These are phyloP conservation scores for Penicillium sp. DNA, from an alignment of 2,329 filamentous ascomycete genomes.

Conservation along the genomic window DNA sequence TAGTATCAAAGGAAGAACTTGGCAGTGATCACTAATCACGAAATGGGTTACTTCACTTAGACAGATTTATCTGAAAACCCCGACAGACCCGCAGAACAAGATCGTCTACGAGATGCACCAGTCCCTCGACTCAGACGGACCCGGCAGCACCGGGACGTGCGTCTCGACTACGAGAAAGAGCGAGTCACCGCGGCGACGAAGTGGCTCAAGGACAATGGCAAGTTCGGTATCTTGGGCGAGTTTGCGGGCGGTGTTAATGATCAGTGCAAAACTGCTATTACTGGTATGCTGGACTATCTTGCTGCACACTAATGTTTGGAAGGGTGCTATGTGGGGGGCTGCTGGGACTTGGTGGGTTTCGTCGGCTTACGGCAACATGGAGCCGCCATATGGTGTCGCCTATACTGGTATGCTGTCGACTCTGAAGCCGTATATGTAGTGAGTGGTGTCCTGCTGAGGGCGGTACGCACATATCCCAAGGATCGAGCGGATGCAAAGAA, in stretches of 20 bases:
- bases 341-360: conserved; percentile 56
- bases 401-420: conserved; percentile 40
- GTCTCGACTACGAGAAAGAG: conserved; percentile 54
- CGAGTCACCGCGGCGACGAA: conserved; percentile 50
- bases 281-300: conserved; percentile 54
- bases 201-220: conserved; percentile 58
- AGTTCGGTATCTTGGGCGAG: conserved; percentile 57
- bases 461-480: background rate
- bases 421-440: conserved; percentile 26
- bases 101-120: conserved; percentile 65
- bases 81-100: conserved; percentile 57
- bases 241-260: conserved; percentile 56
- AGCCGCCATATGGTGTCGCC: conserved; percentile 50
- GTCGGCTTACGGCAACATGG: conserved; percentile 52
- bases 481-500: background rate
- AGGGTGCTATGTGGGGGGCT: conserved; percentile 57
- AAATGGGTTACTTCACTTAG: background rate
- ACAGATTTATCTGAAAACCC: conserved; percentile 37
- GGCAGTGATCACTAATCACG: too few species aligned
- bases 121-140: conserved; percentile 60
- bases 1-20: too few species aligned
- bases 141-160: conserved; percentile 54
- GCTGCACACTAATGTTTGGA: conserved; percentile 56
- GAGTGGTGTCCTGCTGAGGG: background rate
- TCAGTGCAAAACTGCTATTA: conserved; percentile 53